Conservation (phyloP, 352 stramenopile species). For the Globisporangium canariense region DNA sequence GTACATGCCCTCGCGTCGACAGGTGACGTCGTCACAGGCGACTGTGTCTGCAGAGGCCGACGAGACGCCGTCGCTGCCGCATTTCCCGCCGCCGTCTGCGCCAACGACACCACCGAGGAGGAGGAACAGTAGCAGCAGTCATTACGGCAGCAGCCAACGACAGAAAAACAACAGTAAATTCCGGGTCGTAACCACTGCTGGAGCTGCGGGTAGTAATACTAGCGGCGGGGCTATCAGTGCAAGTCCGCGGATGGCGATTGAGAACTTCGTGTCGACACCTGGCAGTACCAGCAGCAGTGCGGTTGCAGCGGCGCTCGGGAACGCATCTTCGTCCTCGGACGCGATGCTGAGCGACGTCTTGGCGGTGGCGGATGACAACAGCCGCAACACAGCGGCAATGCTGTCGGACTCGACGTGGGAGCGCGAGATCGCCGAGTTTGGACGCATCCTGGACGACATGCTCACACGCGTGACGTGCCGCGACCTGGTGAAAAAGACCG, state of each 20-base stretch:
- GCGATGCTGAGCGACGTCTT: neutral
- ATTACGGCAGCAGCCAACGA: neutral
- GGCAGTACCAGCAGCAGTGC: neutral
- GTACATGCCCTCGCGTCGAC: neutral
- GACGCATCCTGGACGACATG: slow-evolving; percentile 66
- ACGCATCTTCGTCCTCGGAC: neutral
- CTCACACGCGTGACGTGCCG: slow-evolving; percentile 63
- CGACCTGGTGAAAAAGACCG: slow-evolving; percentile 71
- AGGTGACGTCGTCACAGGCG: neutral
- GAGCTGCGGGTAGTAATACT: neutral
- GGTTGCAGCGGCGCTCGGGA: slow-evolving; percentile 13
- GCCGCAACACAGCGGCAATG: slow-evolving; percentile 22
- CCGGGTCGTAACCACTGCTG: neutral
- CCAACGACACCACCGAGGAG: slow-evolving; percentile 11
- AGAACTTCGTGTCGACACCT: slow-evolving; percentile 1
- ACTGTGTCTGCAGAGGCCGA: neutral
- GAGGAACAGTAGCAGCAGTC: slow-evolving; percentile 2
- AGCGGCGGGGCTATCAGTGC: slow-evolving; percentile 5
- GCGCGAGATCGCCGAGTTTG: slow-evolving; percentile 74
- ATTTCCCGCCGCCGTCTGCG: slow-evolving; percentile 1
- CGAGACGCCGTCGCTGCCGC: slow-evolving; percentile 1
- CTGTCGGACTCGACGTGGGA: slow-evolving; percentile 68
- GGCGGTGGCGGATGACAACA: slow-evolving; percentile 7
- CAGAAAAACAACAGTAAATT: slow-evolving; percentile 5
- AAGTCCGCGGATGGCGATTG: slow-evolving; percentile 2